These are phyloP conservation scores for Blastobotrys capitulatus DNA, from an alignment of 1,139 yeast genomes.

Conservation along the genomic window DNA sequence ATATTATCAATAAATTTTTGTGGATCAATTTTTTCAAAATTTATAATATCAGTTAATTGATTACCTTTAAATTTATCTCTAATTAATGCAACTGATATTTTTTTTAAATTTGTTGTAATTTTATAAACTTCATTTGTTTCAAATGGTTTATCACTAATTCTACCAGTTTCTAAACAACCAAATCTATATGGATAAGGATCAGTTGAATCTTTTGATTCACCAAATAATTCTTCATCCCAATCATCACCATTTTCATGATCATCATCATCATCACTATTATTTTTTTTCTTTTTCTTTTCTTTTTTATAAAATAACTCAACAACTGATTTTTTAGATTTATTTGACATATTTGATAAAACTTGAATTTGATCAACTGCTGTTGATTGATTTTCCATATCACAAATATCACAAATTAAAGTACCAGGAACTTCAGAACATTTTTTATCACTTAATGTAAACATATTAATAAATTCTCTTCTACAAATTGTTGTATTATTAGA, in stretches of 20 bases:
- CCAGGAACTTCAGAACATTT: neutral
- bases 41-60: neutral
- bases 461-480: neutral
- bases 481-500: neutral
- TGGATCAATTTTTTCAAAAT: neutral
- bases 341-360: too few relatives aligned
- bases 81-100: neutral
- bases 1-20: neutral
- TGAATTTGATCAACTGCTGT: neutral
- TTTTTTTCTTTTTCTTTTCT: too few relatives aligned
- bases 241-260: too few relatives aligned
- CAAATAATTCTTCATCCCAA: too few relatives aligned
- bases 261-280: too few relatives aligned
- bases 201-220: neutral
- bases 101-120: neutral
- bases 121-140: neutral
- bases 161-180: neutral
- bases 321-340: too few relatives aligned
- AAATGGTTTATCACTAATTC: neutral
- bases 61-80: neutral
- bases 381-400: neutral
- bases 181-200: neutral
- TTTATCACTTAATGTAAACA: neutral
- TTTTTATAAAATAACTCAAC: too few relatives aligned
- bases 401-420: neutral